Evolutionary conservation across 2,329 filamentous ascomycete genomes (phyloP).

Genomic region (Xylariaceae sp.): DNA sequence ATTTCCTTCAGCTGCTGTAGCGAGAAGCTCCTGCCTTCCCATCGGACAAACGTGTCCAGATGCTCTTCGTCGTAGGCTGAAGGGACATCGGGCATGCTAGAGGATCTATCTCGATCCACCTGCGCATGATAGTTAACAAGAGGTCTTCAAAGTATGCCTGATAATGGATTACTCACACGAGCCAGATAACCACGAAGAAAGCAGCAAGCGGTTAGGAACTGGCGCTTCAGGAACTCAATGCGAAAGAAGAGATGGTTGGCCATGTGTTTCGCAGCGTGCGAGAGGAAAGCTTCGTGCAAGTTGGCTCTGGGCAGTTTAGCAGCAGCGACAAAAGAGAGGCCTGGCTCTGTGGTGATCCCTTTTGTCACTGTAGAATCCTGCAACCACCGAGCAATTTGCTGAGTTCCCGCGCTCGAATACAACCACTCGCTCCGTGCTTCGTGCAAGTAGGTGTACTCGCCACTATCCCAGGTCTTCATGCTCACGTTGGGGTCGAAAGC

Average conservation of each 20-base stretch:
- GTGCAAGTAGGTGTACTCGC: slow-evolving; percentile 13
- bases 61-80: slow-evolving; percentile 7
- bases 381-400: slow-evolving; percentile 20
- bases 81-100: slow-evolving; percentile 16
- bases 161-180: slow-evolving; percentile 15
- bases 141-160: not conserved
- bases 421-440: slow-evolving; percentile 21
- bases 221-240: slow-evolving; percentile 20
- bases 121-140: slow-evolving; percentile 12
- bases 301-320: slow-evolving; percentile 15
- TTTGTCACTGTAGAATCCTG: slow-evolving; percentile 20
- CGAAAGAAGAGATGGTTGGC: slow-evolving; percentile 21
- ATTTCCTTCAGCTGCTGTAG: slow-evolving; percentile 15
- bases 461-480: slow-evolving; percentile 19
- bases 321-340: slow-evolving; percentile 11
- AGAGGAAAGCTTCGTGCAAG: slow-evolving; percentile 16
- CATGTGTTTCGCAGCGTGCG: slow-evolving; percentile 17
- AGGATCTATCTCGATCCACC: slow-evolving; percentile 16
- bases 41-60: slow-evolving; percentile 6
- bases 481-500: slow-evolving; percentile 16
- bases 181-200: slow-evolving; percentile 22
- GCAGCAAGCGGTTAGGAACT: slow-evolving; percentile 18
- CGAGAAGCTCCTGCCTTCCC: slow-evolving; percentile 14
- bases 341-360: slow-evolving; percentile 10
- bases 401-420: slow-evolving; percentile 18